Base-by-base conservation (phyloP, 371 early-diverging fungal species). In the Thermomucor indicae-seudaticae region DNA sequence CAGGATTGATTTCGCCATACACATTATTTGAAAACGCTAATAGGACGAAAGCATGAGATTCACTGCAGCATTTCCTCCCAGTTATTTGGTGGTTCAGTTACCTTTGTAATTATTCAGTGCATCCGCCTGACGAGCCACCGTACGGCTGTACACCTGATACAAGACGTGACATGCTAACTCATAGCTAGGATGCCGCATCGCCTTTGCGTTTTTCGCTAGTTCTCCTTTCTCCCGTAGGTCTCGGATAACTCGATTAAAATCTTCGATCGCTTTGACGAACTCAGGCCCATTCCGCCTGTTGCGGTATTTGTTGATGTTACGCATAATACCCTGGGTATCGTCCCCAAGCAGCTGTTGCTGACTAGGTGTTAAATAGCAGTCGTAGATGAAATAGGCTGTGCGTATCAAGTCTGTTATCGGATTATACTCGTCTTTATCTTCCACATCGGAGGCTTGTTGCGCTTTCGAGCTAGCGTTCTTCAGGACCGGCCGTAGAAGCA, bases 1-100 rank as follows among this genome's bases (percentile, higher is more conserved):
- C 75, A 14, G 85, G 84, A 49, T 88, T 86, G 57, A 96, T 86
- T 67, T 97, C 98, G 22, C 98, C 98, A 69, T 97, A 97, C 8
- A 96, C 96, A 60, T 90, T 86, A 67, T 94, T 91, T 7, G 93
- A 92, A 56, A 95, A 97, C 7, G 90, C 93, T 75, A 55, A 29
- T 29, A 37, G 43, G 45, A 38, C 23, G n/a, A 46, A 45, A 46
- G 43, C n/a, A 16, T 5, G 30, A 25, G 19, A 38, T 29, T 29
- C 8, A 22, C 49, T 17, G 37, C 4, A 37, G 20, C 50, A 43
- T 64, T 79, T 84, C 84, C 71, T 88, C 80, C 66, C 93, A 93
- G 43, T 88, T 78, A 29, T 89, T 86, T 49, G 95, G 67, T 30
- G 78, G 68, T 17, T 11, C 4, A 12, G 20, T 47, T 64, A 80